Percentiles rank a stretch among this genome's conserved stretches.
phyloP scores from a whole-genome alignment of 805 yeast genomes.

The Citeromyces matritensis region DNA sequence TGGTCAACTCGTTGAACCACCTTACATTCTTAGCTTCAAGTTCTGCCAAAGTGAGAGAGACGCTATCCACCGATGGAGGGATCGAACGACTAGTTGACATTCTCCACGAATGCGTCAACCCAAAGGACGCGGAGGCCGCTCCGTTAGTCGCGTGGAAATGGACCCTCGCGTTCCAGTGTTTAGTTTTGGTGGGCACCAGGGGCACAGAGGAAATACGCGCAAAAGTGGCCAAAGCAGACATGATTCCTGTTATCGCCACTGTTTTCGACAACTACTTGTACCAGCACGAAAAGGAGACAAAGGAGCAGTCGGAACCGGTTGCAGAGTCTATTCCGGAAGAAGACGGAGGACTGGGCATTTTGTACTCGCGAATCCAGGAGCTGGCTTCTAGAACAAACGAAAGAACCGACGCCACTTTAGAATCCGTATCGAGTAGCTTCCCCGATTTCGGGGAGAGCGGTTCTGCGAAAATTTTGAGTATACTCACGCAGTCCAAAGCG shows the following conservation, averaged over 20 bases:
- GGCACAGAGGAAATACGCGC: constrained; percentile 81
- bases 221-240: constrained; percentile 83
- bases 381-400: too few species aligned
- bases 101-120: constrained; percentile 57
- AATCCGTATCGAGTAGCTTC: too few species aligned
- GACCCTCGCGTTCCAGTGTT: constrained; percentile 88
- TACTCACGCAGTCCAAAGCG: too few species aligned
- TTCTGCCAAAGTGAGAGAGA: constrained; percentile 80
- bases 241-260: constrained; percentile 82
- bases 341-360: background rate
- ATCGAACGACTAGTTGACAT: constrained; percentile 78
- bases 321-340: background rate
- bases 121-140: constrained; percentile 18
- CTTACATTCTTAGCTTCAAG: constrained; percentile 77
- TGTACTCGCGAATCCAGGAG: too few species aligned
- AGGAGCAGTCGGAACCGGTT: too few species aligned
- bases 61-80: constrained; percentile 83
- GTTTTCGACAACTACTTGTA: constrained; percentile 72
- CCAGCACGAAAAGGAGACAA: background rate
- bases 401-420: too few species aligned
- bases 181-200: constrained; percentile 82
- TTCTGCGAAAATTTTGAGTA: too few species aligned
- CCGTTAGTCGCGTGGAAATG: constrained; percentile 85
- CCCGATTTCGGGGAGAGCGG: too few species aligned
- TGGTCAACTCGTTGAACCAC: constrained; percentile 84